Conservation (phyloP, 768 basidiomycete species). For the Tylopilus sp. region DNA sequence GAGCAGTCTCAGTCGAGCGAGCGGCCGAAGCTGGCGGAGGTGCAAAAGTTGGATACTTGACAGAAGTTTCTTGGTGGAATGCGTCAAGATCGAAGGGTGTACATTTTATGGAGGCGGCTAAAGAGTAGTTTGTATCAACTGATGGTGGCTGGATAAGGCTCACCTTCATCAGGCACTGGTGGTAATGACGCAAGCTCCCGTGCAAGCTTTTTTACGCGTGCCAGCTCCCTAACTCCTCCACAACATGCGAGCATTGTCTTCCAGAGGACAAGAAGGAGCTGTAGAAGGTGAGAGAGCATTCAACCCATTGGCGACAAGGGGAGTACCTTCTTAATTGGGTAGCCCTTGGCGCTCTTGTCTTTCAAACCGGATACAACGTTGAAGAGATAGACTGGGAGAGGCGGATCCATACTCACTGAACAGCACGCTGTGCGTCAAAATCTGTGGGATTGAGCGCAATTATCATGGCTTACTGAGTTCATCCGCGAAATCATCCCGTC, state of each 20-base stretch:
- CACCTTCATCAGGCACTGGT: slow-evolving; percentile 44
- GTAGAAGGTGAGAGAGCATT: slow-evolving; percentile 9
- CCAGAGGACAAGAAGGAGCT: slow-evolving; percentile 94
- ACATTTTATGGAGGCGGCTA: slow-evolving; percentile 76
- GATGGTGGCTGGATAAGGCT: slow-evolving; percentile 13
- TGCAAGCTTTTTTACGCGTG: slow-evolving; percentile 77
- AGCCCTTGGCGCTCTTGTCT: slow-evolving; percentile 92
- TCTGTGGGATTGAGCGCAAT: background rate
- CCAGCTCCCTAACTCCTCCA: slow-evolving; percentile 86
- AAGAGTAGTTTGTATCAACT: slow-evolving; percentile 6
- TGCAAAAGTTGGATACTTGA: slow-evolving; percentile 94
- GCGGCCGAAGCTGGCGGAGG: slow-evolving; percentile 48
- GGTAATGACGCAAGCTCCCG: slow-evolving; percentile 83
- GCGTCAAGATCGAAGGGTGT: slow-evolving; percentile 86
- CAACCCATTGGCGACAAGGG: background rate
- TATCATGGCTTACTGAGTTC: slow-evolving; percentile 75
- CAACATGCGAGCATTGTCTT: slow-evolving; percentile 89
- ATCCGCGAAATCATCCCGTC: slow-evolving; percentile 92
- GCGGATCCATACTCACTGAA: slow-evolving; percentile 92
- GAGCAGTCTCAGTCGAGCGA: slow-evolving; percentile 23
- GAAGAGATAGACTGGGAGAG: slow-evolving; percentile 89
- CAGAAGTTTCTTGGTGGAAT: slow-evolving; percentile 86
- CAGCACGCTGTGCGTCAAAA: slow-evolving; percentile 6
- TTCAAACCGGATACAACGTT: slow-evolving; percentile 85
- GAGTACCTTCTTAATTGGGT: slow-evolving; percentile 92